A percentile compares a stretch with the other conserved stretches of the same genome.
These are phyloP conservation scores for Cladobotryum mycophilum DNA, from an alignment of 2,329 filamentous ascomycete species.

Conservation along the genomic window DNA sequence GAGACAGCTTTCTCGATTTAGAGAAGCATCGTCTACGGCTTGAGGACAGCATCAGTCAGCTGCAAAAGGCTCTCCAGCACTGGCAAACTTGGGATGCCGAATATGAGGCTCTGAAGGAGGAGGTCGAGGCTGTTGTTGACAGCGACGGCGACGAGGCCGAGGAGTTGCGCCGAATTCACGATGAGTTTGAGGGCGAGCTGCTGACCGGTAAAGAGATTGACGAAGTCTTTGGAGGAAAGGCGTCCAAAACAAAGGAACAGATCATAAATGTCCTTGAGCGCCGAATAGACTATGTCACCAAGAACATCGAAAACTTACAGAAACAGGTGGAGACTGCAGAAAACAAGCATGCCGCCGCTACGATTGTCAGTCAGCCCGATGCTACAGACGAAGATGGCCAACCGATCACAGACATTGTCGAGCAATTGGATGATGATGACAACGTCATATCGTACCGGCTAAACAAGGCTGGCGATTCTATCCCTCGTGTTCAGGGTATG, in stretches of 20 bases:
- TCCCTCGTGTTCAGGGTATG: conserved; percentile 62
- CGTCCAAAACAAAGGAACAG: conserved; percentile 29
- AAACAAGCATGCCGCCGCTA: conserved; percentile 59
- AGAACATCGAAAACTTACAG: conserved; percentile 69
- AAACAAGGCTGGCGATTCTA: conserved; percentile 60
- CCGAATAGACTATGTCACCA: conserved; percentile 81
- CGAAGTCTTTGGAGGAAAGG: conserved; percentile 35
- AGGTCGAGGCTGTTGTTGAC: conserved; percentile 52
- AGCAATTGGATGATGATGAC: conserved; percentile 85
- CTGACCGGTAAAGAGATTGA: conserved; percentile 52
- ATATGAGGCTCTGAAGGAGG: conserved; percentile 83
- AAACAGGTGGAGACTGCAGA: conserved; percentile 66
- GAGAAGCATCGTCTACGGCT: conserved; percentile 70
- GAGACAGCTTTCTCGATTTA: conserved; percentile 57
- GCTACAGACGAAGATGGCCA: conserved; percentile 61
- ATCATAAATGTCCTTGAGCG: conserved; percentile 59
- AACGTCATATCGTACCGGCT: conserved; percentile 68
- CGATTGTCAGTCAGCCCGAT: conserved; percentile 54
- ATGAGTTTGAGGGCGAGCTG: conserved; percentile 55
- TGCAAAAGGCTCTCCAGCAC: conserved; percentile 71
- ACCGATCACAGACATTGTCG: conserved; percentile 83
- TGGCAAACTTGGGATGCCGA: conserved; percentile 91
- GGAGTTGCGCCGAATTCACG: conserved; percentile 52
- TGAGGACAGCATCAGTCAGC: conserved; percentile 63
- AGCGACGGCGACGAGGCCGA: conserved; percentile 34